Conservation (phyloP, 2,329 filamentous ascomycete genomes). For the Raffaelea albimanens region DNA sequence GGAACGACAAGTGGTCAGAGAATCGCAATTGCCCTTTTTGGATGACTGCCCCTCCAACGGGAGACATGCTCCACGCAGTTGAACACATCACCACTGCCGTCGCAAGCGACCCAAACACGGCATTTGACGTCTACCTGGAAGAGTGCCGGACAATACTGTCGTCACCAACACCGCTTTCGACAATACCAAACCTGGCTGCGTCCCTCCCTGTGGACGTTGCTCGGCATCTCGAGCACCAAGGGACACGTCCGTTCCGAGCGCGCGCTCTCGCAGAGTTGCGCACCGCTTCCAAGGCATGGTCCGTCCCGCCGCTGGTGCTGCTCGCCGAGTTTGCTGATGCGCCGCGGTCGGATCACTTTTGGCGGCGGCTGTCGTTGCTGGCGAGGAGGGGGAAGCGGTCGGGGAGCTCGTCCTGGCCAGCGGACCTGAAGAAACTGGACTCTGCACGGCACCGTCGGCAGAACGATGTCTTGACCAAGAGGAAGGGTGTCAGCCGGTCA, state of each 20-base stretch:
- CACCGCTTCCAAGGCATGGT: not conserved
- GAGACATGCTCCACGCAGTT: too few relatives aligned
- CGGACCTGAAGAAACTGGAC: not conserved
- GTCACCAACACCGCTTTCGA: too few relatives aligned
- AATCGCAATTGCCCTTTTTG: too few relatives aligned
- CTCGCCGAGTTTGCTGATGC: not conserved
- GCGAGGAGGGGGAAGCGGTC: not conserved
- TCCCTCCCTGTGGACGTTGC: not conserved
- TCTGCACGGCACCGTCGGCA: not conserved
- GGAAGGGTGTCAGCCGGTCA: not conserved
- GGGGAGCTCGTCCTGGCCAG: not conserved
- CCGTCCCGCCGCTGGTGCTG: not conserved
- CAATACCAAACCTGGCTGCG: not conserved
- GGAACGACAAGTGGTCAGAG: too few relatives aligned
- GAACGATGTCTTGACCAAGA: not conserved
- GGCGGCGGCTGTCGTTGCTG: constrained; percentile 1
- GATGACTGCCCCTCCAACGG: too few relatives aligned
- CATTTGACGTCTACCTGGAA: not conserved
- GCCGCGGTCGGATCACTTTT: not conserved
- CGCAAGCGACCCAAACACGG: not conserved
- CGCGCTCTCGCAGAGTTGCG: not conserved
- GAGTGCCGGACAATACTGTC: not conserved
- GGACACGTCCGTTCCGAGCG: not conserved
- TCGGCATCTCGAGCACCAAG: not conserved
- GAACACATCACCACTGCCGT: not conserved